phyloP scores from a whole-genome alignment of 768 basidiomycete genomes.

The Pleurotus sapidus region DNA sequence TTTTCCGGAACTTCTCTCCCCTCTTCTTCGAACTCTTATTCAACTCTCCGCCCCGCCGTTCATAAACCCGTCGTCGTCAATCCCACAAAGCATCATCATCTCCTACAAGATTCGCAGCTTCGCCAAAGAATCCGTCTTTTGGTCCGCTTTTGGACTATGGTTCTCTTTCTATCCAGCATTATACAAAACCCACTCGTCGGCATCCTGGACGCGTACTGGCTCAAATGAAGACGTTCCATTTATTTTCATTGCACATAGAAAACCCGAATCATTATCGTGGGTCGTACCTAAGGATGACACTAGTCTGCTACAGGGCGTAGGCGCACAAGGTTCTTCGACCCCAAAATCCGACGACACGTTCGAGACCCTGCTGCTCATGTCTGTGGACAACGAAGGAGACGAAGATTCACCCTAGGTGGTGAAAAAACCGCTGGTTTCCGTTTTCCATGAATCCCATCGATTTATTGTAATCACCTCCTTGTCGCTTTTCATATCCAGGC shows the following conservation, averaged over 20 bases:
- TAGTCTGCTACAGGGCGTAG: slow-evolving; percentile 57
- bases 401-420: slow-evolving; percentile 15
- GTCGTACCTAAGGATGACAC: slow-evolving; percentile 44
- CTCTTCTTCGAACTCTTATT: slow-evolving; percentile 71
- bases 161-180: slow-evolving; percentile 63
- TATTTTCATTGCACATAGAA: slow-evolving; percentile 60
- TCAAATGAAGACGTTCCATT: slow-evolving; percentile 43
- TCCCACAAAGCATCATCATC: slow-evolving; percentile 46
- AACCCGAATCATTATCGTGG: slow-evolving; percentile 59
- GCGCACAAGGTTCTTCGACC: slow-evolving; percentile 38
- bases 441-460: slow-evolving; percentile 52
- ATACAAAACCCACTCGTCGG: background rate
- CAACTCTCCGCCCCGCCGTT: slow-evolving; percentile 62
- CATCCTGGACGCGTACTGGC: slow-evolving; percentile 41
- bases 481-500: slow-evolving; percentile 44
- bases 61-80: slow-evolving; percentile 10
- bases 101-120: slow-evolving; percentile 79
- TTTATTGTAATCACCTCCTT: slow-evolving; percentile 46
- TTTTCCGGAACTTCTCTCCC: slow-evolving; percentile 78
- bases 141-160: slow-evolving; percentile 80
- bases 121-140: slow-evolving; percentile 70
- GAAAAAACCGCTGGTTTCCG: slow-evolving; percentile 50
- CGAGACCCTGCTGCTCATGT: slow-evolving; percentile 59
- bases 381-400: slow-evolving; percentile 20
- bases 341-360: slow-evolving; percentile 68